A percentile compares a stretch with the other conserved stretches of the same genome.
phyloP scores from a whole-genome alignment of 352 stramenopile genomes.

The Phytopythium aichiense region DNA sequence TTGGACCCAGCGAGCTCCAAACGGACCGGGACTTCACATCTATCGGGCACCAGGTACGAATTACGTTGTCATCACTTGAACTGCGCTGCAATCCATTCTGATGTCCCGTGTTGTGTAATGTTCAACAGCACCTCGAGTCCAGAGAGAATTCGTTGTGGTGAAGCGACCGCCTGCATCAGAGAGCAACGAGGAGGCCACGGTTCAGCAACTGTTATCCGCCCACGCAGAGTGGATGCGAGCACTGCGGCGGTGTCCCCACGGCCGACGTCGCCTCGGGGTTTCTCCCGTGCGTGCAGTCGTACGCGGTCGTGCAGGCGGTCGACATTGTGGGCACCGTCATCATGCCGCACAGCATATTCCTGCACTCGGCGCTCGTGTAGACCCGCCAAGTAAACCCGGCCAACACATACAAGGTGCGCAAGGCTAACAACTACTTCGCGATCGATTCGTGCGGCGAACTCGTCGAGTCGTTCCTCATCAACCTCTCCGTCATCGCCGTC shows the following conservation, averaged over 20 bases:
- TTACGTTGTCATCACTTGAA: not conserved
- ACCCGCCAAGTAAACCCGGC: constrained; percentile 47
- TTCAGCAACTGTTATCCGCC: not conserved
- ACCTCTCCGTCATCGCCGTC: constrained; percentile 89
- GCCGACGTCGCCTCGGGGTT: constrained; percentile 79
- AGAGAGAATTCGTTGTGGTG: not conserved
- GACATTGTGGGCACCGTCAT: constrained; percentile 94
- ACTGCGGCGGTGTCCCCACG: constrained; percentile 49
- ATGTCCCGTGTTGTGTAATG: not conserved
- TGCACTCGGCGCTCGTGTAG: constrained; percentile 92
- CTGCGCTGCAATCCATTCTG: not conserved
- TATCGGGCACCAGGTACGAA: constrained; percentile 6
- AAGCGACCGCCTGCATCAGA: not conserved
- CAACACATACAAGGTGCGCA: constrained; percentile 55
- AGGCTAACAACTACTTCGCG: constrained; percentile 93
- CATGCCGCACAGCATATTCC: constrained; percentile 96
- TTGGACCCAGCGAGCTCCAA: not conserved
- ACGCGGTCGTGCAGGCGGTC: constrained; percentile 81
- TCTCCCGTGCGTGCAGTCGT: constrained; percentile 62
- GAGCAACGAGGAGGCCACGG: not conserved
- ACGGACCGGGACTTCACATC: not conserved
- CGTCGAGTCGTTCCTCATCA: constrained; percentile 94
- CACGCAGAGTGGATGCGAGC: not conserved
- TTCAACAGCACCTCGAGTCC: not conserved
- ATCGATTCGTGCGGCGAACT: constrained; percentile 92